These are phyloP conservation scores for Diversispora epigaea DNA, from an alignment of 192 early-diverging fungal genomes.

Conservation along the genomic window DNA sequence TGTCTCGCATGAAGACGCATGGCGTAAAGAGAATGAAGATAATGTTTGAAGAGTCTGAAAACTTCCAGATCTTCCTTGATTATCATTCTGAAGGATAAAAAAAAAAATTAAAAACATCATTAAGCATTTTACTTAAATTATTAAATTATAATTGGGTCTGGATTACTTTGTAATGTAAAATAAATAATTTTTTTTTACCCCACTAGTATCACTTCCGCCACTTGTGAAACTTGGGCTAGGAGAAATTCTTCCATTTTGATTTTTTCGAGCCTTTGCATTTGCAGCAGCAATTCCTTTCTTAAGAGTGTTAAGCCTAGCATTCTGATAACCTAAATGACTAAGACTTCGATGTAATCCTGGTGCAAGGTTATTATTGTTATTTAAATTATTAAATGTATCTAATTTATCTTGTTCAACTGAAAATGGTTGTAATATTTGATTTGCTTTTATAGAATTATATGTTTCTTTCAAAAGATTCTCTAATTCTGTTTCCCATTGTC, in stretches of 20 bases:
- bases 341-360: conserved; percentile 33
- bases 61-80: not conserved
- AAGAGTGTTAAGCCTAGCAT: conserved; percentile 15
- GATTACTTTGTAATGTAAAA: not conserved
- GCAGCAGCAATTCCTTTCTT: conserved; percentile 22
- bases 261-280: conserved; percentile 5
- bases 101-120: not conserved
- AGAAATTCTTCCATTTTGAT: conserved; percentile 22
- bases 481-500: conserved; percentile 55
- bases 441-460: conserved; percentile 58
- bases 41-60: conserved; percentile 15
- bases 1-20: conserved; percentile 15
- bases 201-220: conserved; percentile 12
- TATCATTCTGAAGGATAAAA: not conserved
- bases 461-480: conserved; percentile 60
- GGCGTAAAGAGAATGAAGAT: conserved; percentile 13
- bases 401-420: not conserved
- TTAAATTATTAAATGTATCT: conserved; percentile 25
- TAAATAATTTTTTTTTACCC: conserved; percentile 7
- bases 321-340: conserved; percentile 19
- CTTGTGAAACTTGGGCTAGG: conserved; percentile 25
- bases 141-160: no score
- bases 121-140: no score
- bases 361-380: not conserved
- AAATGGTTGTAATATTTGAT: conserved; percentile 55